Percentiles rank a stretch among this genome's conserved stretches.
phyloP scores from a whole-genome alignment of 305 asterid genomes.

The Ilex paraguariensis region DNA sequence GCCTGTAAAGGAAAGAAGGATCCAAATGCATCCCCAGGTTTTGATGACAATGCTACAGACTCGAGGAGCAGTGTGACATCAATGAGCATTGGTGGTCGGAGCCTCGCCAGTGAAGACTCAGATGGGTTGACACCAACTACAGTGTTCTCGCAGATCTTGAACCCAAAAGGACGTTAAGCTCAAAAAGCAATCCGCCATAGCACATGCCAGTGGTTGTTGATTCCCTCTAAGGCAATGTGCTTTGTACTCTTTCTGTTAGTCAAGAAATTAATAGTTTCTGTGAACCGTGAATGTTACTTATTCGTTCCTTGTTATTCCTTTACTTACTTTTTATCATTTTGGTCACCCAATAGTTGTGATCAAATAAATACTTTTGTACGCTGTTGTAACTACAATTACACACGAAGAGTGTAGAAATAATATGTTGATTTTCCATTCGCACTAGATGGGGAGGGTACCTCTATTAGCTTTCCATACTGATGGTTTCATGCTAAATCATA shows the following conservation, averaged over 20 bases:
- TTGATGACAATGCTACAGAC: constrained; percentile 60
- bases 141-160: constrained; percentile 95
- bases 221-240: constrained; percentile 7
- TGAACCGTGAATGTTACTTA: too few species aligned
- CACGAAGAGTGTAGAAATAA: neutral
- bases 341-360: too few species aligned
- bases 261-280: too few species aligned
- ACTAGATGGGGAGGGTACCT: too few species aligned
- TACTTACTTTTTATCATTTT: neutral
- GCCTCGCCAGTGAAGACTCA: constrained; percentile 92
- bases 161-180: constrained; percentile 83
- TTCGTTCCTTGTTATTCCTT: constrained; percentile 24
- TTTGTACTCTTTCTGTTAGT: neutral
- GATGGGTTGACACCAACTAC: constrained; percentile 92
- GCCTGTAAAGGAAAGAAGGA: constrained; percentile 60
- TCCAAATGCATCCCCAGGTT: constrained; percentile 43
- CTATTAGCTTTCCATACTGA: too few species aligned
- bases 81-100: constrained; percentile 92
- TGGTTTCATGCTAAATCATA: too few species aligned
- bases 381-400: neutral
- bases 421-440: neutral
- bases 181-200: neutral
- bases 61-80: constrained; percentile 83
- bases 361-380: neutral
- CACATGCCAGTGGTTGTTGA: neutral